Conservation (phyloP, 2,329 filamentous ascomycete genomes). For the Botryotinia convoluta region DNA sequence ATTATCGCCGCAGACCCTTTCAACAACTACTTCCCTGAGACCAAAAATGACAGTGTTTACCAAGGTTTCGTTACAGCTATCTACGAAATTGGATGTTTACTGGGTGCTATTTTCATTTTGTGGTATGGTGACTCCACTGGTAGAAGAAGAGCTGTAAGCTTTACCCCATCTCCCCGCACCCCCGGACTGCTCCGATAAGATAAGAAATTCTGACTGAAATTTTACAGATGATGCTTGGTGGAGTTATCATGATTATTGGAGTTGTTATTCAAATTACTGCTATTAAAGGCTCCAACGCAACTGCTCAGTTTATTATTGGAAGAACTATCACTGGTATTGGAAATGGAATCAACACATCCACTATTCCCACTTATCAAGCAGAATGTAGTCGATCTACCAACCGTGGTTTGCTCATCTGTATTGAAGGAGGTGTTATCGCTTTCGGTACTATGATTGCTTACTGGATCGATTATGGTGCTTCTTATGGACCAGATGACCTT, state of each 20-base stretch:
- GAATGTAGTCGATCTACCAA: constrained; percentile 43
- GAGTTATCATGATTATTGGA: constrained; percentile 57
- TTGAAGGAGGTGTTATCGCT: constrained; percentile 58
- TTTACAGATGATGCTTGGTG: constrained; percentile 51
- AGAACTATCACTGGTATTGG: constrained; percentile 50
- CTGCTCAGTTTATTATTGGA: constrained; percentile 56
- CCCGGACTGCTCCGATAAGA: constrained; percentile 43
- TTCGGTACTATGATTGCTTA: constrained; percentile 78
- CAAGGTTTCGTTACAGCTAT: constrained; percentile 54
- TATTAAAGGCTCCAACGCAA: constrained; percentile 39
- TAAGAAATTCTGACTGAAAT: constrained; percentile 29
- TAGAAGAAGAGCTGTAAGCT: constrained; percentile 54
- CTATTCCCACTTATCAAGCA: constrained; percentile 64
- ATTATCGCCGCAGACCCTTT: constrained; percentile 67
- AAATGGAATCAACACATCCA: constrained; percentile 51
- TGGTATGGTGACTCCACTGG: constrained; percentile 55
- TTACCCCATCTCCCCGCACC: neutral
- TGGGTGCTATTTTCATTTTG: constrained; percentile 48
- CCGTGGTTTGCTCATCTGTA: constrained; percentile 49
- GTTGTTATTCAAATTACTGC: constrained; percentile 46
- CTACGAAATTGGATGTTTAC: constrained; percentile 55
- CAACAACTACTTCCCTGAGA: constrained; percentile 77
- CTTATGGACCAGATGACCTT: constrained; percentile 76
- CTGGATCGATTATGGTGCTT: constrained; percentile 97
- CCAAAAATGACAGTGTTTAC: constrained; percentile 45